Conservation (phyloP, 1,284 basidiomycete genomes). For the Ustilago bromivora region DNA sequence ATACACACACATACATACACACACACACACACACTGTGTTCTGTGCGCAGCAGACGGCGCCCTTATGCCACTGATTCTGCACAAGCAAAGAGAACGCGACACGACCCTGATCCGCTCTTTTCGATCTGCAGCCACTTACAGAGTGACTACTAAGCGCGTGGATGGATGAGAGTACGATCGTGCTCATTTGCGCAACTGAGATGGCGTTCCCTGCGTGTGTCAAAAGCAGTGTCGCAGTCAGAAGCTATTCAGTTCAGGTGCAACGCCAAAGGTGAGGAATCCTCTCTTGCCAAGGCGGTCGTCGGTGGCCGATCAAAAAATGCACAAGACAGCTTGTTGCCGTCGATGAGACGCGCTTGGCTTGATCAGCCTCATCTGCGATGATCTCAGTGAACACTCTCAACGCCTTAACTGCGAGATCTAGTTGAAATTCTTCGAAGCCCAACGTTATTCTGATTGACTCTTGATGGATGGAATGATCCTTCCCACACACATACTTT, state of each 20-base stretch:
- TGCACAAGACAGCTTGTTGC: neutral
- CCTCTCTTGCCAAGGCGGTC: neutral
- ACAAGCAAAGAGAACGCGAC: conserved; percentile 19
- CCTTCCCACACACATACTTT: no score
- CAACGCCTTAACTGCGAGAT: neutral
- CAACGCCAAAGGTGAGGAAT: neutral
- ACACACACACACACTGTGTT: neutral
- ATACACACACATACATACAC: conserved; percentile 3
- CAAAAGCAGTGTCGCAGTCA: neutral
- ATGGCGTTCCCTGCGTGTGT: neutral
- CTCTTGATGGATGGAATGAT: no score
- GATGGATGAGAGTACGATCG: neutral
- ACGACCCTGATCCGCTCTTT: conserved; percentile 12
- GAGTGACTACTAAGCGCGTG: neutral
- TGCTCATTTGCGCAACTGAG: neutral
- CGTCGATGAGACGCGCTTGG: neutral
- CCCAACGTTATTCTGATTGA: no score
- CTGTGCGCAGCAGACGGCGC: neutral
- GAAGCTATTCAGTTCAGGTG: neutral
- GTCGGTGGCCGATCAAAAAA: no score
- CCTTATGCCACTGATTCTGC: neutral
- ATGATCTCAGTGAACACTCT: neutral
- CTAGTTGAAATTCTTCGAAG: no score
- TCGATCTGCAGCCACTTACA: neutral
- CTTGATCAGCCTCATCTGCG: neutral